phyloP scores from a whole-genome alignment of 179 eudicot genomes.

The Corrigiola litoralis region DNA sequence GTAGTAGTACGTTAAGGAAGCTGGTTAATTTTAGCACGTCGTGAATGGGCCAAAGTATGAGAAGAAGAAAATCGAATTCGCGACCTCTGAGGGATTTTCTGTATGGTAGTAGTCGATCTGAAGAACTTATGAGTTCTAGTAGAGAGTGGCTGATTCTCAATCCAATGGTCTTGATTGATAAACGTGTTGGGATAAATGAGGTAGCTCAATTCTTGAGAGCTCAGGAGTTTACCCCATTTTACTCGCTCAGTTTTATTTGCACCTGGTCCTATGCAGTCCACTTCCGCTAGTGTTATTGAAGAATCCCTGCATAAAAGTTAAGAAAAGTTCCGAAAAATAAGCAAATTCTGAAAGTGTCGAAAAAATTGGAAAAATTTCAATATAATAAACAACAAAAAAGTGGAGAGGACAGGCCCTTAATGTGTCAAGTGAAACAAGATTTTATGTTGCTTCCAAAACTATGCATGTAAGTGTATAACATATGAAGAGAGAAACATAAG shows the following conservation, averaged over 20 bases:
- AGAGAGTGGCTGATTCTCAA: slow-evolving; percentile 11
- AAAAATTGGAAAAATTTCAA: too few relatives aligned
- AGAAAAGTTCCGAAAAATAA: too few relatives aligned
- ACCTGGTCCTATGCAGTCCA: slow-evolving; percentile 28
- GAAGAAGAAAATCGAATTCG: too few relatives aligned
- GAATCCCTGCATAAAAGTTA: too few relatives aligned
- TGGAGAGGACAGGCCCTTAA: too few relatives aligned
- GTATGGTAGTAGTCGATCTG: not conserved
- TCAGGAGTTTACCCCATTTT: slow-evolving; percentile 26
- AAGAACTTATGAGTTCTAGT: not conserved
- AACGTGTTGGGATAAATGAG: slow-evolving; percentile 15
- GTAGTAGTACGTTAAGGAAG: too few relatives aligned
- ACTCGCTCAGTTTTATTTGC: slow-evolving; percentile 16
- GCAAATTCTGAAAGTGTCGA: too few relatives aligned
- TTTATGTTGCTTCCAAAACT: not conserved
- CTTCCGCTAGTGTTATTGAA: slow-evolving; percentile 19
- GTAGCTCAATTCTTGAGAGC: not conserved
- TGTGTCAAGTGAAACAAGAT: not conserved
- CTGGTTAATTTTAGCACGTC: too few relatives aligned
- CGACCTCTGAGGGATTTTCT: too few relatives aligned
- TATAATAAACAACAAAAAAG: too few relatives aligned
- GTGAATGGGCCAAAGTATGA: too few relatives aligned
- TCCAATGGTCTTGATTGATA: slow-evolving; percentile 23
- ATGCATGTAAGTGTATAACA: not conserved
- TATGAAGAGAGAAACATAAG: too few relatives aligned